Evolutionary conservation across 805 yeast species (phyloP), one percentile per base, ranked within the genome.

Genomic region (Ogataea degrootiae): DNA sequence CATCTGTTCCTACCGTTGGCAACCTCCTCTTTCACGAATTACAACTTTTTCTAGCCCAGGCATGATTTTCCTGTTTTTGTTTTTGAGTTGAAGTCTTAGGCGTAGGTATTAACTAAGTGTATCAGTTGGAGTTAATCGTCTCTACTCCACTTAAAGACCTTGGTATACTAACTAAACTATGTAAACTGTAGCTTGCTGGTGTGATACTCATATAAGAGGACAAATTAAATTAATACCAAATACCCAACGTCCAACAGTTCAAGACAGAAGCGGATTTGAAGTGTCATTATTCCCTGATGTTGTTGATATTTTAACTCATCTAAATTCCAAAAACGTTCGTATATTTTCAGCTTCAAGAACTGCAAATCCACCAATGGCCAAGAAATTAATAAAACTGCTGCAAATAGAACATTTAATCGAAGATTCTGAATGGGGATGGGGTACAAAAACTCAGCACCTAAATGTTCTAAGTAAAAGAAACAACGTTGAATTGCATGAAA

Each of bases 321-420:
- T 89, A 46, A 65, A 66, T 31, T 66, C 66, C 0, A 66, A 78
- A 17, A 65, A 67, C 2, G 81, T 83, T 7, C 66, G 62, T 34
- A 73, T 87, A 1, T 74, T 84, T 29, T 81, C 84, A 4, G 96
- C 96, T 0, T 83, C 92, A 23, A 71, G 96, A 55, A 89, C 97
- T 0, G 78, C 79, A 50, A 79, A 88, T 1, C 96, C 96, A 0
- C 71, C 76, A n/a, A 69, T 85, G n/a, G 96, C 96, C 2, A 72
- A 72, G 52, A 77, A 80, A 45, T 64, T 89, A 59, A 66, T 88
- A 44, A 69, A 73, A 8, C 62, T 74, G 47, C 71, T 85, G 34
- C 71, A 74, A 35, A 66, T 88, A 1, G 75, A 75, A 39, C 57
- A 69, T 12, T 71, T 69, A 43, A 83, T 88, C 53, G 81, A 78